Evolutionary conservation across 805 yeast species (phyloP).

Genomic region (Grigorovia jiainica): DNA sequence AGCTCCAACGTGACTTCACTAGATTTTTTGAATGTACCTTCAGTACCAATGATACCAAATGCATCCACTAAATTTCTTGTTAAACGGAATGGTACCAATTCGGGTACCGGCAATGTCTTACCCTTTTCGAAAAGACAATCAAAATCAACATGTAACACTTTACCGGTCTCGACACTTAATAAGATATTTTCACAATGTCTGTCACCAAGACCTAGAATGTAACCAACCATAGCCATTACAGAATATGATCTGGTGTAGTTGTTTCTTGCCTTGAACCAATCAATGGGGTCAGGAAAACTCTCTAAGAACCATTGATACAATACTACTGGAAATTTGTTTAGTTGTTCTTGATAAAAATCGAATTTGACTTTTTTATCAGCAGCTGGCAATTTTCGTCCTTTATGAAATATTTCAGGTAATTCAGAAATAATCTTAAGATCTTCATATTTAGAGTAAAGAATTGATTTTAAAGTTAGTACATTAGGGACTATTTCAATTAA

Average conservation of each 20-base stretch:
- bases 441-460: conserved; percentile 38
- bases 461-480: conserved; percentile 60
- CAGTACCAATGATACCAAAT: conserved; percentile 77
- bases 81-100: conserved; percentile 85
- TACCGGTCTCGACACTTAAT: conserved; percentile 63
- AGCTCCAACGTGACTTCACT: conserved; percentile 75
- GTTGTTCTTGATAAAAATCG: conserved; percentile 19
- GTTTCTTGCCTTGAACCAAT: conserved; percentile 77
- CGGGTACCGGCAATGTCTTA: conserved; percentile 69
- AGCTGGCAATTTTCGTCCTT: conserved; percentile 24
- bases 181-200: conserved; percentile 90
- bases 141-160: conserved; percentile 86
- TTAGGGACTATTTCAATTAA: conserved; percentile 83
- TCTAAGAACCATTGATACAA: conserved; percentile 82
- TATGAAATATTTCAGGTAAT: conserved; percentile 17
- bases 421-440: conserved; percentile 30
- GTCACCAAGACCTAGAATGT: conserved; percentile 89
- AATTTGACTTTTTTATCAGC: conserved; percentile 18
- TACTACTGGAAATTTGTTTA: conserved; percentile 49
- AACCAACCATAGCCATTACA: conserved; percentile 96
- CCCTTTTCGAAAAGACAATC: conserved; percentile 91
- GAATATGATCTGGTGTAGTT: conserved; percentile 72
- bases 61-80: conserved; percentile 88
- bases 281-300: conserved; percentile 77
- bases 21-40: conserved; percentile 78